These are phyloP conservation scores for Corrigiola litoralis DNA, from an alignment of 179 eudicot species.

Conservation along the genomic window DNA sequence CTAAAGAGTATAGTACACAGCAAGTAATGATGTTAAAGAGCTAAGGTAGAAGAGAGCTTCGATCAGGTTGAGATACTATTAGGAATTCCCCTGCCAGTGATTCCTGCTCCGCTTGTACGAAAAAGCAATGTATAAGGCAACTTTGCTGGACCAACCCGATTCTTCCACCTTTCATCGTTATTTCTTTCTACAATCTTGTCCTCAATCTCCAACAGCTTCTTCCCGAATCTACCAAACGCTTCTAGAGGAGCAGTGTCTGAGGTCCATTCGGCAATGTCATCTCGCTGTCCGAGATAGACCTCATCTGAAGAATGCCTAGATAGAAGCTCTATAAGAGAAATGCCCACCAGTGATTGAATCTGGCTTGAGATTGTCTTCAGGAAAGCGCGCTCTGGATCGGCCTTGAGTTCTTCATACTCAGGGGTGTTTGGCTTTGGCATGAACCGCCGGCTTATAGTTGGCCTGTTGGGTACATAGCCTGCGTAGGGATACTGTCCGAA, in stretches of 20 bases:
- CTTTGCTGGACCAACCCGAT: slow-evolving; percentile 55
- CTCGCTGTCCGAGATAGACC: slow-evolving; percentile 66
- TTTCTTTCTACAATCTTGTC: slow-evolving; percentile 35
- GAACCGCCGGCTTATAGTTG: slow-evolving; percentile 50
- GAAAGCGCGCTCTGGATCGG: slow-evolving; percentile 44
- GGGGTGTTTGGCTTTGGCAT: slow-evolving; percentile 54
- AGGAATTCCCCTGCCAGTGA: slow-evolving; percentile 74
- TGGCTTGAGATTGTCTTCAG: slow-evolving; percentile 50
- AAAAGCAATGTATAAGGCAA: slow-evolving; percentile 51
- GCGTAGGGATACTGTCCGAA: slow-evolving; percentile 82
- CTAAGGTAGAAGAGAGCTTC: background rate
- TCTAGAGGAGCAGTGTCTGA: slow-evolving; percentile 33
- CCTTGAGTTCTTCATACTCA: slow-evolving; percentile 52
- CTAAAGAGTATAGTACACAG: too few relatives aligned
- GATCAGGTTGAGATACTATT: slow-evolving; percentile 64
- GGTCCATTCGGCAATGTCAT: slow-evolving; percentile 46
- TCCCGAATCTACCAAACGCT: slow-evolving; percentile 49
- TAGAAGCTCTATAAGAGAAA: slow-evolving; percentile 56
- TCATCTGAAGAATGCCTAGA: slow-evolving; percentile 75
- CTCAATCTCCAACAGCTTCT: slow-evolving; percentile 42
- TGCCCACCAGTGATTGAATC: slow-evolving; percentile 44
- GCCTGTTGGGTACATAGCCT: slow-evolving; percentile 70
- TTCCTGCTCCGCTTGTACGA: slow-evolving; percentile 51
- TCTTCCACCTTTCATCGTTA: slow-evolving; percentile 35
- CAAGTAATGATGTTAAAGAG: background rate